Base-by-base conservation (phyloP, 106 monocot genomes). In the Ottelia alismoides region DNA sequence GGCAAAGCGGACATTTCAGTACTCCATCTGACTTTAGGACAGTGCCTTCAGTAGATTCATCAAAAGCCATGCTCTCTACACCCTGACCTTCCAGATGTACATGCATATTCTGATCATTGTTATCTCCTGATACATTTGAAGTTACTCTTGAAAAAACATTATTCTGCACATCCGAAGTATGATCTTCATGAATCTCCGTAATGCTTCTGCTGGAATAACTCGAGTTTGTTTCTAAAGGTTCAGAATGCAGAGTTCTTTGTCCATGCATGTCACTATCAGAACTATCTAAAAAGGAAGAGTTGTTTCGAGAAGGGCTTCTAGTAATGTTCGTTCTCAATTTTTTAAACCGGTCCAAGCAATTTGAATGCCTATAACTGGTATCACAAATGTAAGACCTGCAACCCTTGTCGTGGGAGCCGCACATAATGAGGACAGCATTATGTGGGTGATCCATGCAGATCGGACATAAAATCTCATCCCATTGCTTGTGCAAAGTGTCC, bases 1-100 rank as follows among this genome's bases (percentile, higher is more conserved):
- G 64, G 47, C 93, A 94, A 60, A 94, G 75, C 18, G 93, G 93
- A 30, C 93, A 94, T 57, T 71, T 88, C 61, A 83, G 56, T 47
- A 24, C 28, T 20, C 30, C 3, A 52, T 51, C 56, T 24, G 25
- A 25, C 26, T 60, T 60, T 59, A 50, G 17, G 49, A 25, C 31
- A 44, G 53, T 20, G 46, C 40, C 51, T 11, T 45, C 40, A 35
- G 27, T 31, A 56, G 61, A 28, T 68, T 49, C 64, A 25, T 25
- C 49, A 67, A 29, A 30, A 54, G 22, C 55, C 49, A 40, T 29
- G 27, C 24, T 63, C 60, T 51, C 67, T 43, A 55, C 56, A 20
- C 14, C 53, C 17, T 51, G 53, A 62, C 27, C 31, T 58, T 58
- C 70, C 18, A 26, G 6, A 22, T 43, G 47, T 3, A 23, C 26